Base-by-base conservation (phyloP, 192 early-diverging fungal species). In the Phlyctochytrium planicorne region DNA sequence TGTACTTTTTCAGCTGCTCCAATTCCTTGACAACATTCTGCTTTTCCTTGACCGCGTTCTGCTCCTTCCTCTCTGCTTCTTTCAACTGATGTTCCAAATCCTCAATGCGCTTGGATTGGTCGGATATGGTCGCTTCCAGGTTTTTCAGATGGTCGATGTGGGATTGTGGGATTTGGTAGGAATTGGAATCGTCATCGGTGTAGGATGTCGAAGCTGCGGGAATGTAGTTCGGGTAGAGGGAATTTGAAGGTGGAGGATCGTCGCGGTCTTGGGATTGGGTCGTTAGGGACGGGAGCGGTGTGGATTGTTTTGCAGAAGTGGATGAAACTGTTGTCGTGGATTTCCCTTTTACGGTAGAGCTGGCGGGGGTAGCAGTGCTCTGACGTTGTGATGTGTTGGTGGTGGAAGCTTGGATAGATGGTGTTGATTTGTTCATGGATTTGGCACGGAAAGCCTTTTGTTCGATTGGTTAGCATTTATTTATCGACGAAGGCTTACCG, bases 1-100 rank as follows among this genome's bases (percentile, higher is more conserved):
- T 63, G 31, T 62, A 63, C 68, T 70, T 70, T 55, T 70, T 70
- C 59, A 47, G 60, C 14, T 33, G n/a, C 53, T 70, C 68, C 12
- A 63, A 31, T 33, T 70, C 68, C 47, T 70, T 70, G 10, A 63
- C 50, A 17, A 60, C 68, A 3, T 32, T 32, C 17, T 4, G 24
- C 23, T 53, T 37, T 10, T 70, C 60, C 35, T 70, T 70, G 4
- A 63, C 14, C 10, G 68, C 68, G 1, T 34, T 50, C 30, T 17
- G 25, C 61, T 70, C 68, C 16, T 52, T 35, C 23, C 34, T 25
- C 47, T 62, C 68, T 20, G n/a, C 27, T 53, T 70, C 68, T 25
- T 63, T 62, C 3, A 70, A 52, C 53, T 63, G 35, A 17, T n/a
- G 24, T 52, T 70, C 68, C 2, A 70, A 50, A 24, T 70, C 68